Evolutionary conservation across 176 grass and related monocot genomes (phyloP).

Genomic region (Hordeum vulgare): MorexV3_pseudomolecules_assembly NC_058524.1:622195584-622196083

Average conservation of each 20-base stretch:
- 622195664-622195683: not conserved
- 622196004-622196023: slow-evolving; percentile 85
- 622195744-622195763: not conserved
- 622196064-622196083: slow-evolving; percentile 92
- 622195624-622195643: not conserved
- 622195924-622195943: not conserved
- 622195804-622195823: not conserved
- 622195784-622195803: not conserved
- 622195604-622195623: not conserved
- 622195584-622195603: not conserved
- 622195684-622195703: not conserved
- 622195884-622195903: not conserved
- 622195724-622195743: not conserved
- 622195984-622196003: slow-evolving; percentile 24
- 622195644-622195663: not conserved
- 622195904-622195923: not conserved
- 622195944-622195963: not conserved
- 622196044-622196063: slow-evolving; percentile 79
- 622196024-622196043: slow-evolving; percentile 76
- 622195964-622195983: slow-evolving; percentile 10
- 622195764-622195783: not conserved
- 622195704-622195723: not conserved
- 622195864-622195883: not conserved
- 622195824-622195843: not conserved
- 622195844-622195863: not conserved